These are phyloP conservation scores for Furcasterigmium furcatum DNA, from an alignment of 2,329 filamentous ascomycete genomes.

Conservation along the genomic window DNA sequence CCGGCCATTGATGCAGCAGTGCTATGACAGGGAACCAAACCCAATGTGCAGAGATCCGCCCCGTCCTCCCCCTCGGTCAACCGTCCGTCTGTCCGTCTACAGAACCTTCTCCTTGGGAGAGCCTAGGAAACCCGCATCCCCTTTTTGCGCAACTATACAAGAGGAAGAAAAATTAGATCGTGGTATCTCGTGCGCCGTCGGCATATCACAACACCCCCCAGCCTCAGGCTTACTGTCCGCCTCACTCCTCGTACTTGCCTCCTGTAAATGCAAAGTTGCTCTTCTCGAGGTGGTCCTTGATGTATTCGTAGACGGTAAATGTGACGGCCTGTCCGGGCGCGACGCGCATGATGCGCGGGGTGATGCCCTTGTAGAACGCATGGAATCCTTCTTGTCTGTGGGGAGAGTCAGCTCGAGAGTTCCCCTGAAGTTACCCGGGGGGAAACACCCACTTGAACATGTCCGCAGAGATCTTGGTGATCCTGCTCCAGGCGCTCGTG, in stretches of 20 bases:
- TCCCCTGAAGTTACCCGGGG: background rate
- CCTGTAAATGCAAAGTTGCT: conserved; percentile 58
- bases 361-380: conserved; percentile 99
- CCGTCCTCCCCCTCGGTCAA: no score
- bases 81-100: background rate
- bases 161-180: conserved; percentile 2
- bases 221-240: no score
- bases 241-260: conserved; percentile 65
- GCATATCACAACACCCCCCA: background rate
- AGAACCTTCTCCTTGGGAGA: background rate
- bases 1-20: no score
- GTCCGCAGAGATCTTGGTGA: conserved; percentile 72
- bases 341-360: conserved; percentile 93
- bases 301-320: conserved; percentile 74
- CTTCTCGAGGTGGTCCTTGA: conserved; percentile 70
- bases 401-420: conserved; percentile 1
- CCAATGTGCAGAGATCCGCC: no score
- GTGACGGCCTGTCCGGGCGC: conserved; percentile 87
- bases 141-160: background rate
- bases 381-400: conserved; percentile 82
- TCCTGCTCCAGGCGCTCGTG: conserved; percentile 75
- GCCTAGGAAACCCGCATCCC: background rate
- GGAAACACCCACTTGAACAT: conserved; percentile 69
- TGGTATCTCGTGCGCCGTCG: background rate
- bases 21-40: no score